Percentiles rank a stretch among this genome's conserved stretches.
Evolutionary conservation across 495 filamentous ascomycete genomes (phyloP).

Genomic region (Aspergillus sparsus): DNA sequence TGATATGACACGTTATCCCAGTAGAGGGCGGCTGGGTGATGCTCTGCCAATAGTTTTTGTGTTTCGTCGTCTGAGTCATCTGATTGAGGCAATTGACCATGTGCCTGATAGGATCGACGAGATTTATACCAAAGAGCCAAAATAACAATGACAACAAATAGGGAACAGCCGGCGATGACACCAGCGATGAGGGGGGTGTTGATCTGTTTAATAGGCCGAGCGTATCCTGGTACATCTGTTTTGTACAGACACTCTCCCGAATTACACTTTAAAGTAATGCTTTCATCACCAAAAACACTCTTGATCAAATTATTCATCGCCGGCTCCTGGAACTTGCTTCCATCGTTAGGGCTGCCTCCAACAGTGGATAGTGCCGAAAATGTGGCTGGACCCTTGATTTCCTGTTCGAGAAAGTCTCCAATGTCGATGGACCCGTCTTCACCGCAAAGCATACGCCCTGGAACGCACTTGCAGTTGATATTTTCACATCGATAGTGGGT

Average conservation of each 20-base stretch:
- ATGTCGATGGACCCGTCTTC: conserved; percentile 89
- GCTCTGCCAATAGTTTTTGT: conserved; percentile 80
- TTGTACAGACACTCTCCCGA: conserved; percentile 90
- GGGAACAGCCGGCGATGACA: conserved; percentile 81
- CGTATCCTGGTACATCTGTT: conserved; percentile 89
- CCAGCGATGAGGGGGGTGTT: conserved; percentile 96
- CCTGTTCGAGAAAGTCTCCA: conserved; percentile 75
- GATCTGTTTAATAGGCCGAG: conserved; percentile 87
- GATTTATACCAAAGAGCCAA: conserved; percentile 88
- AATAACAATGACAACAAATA: conserved; percentile 86
- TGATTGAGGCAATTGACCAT: conserved; percentile 72
- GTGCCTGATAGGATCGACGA: conserved; percentile 62
- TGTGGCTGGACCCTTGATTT: conserved; percentile 81
- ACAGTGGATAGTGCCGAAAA: conserved; percentile 70
- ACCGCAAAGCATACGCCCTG: conserved; percentile 90
- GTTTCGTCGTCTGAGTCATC: conserved; percentile 91
- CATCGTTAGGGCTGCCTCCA: conserved; percentile 57
- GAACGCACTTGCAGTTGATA: conserved; percentile 83
- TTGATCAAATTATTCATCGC: conserved; percentile 88
- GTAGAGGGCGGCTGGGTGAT: conserved; percentile 84
- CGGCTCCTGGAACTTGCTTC: conserved; percentile 84
- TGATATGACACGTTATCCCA: conserved; percentile 88
- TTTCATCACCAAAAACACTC: conserved; percentile 84
- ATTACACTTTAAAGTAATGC: conserved; percentile 78
- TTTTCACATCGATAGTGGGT: conserved; percentile 84